A percentile compares a stretch with the other conserved stretches of the same genome.
Conservation (phyloP, 2,329 filamentous ascomycete genomes). For the Penicillium capsulatum region DNA sequence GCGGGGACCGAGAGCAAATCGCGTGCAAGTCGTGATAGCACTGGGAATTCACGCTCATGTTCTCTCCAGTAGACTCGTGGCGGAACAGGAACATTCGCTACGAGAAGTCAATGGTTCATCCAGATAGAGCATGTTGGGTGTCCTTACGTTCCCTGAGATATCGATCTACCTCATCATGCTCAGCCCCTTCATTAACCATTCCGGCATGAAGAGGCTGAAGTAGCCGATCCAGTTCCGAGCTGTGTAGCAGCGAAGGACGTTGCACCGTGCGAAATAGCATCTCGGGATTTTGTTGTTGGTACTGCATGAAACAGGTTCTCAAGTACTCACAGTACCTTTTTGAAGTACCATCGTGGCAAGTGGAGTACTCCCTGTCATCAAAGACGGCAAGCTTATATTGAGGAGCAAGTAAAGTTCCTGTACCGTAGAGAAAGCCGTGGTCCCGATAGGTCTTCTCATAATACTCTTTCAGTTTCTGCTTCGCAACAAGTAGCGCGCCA, state of each 20-base stretch:
- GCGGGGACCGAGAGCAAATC: no score
- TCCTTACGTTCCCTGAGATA: slow-evolving; percentile 4
- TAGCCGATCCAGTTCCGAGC: slow-evolving; percentile 3
- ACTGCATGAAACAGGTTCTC: slow-evolving; percentile 3
- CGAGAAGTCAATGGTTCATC: background rate
- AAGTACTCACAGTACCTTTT: slow-evolving; percentile 6
- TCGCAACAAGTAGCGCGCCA: no score
- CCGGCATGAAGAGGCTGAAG: background rate
- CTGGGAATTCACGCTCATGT: slow-evolving; percentile 5
- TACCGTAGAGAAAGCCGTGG: slow-evolving; percentile 5
- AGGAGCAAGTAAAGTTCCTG: slow-evolving; percentile 4
- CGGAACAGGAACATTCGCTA: slow-evolving; percentile 1
- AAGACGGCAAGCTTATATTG: slow-evolving; percentile 4
- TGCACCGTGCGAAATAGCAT: slow-evolving; percentile 2
- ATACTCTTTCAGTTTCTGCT: slow-evolving; percentile 2
- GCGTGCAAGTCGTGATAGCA: slow-evolving; percentile 7
- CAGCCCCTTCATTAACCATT: background rate
- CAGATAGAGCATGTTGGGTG: background rate
- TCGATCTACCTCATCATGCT: slow-evolving; percentile 4
- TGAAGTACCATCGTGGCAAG: slow-evolving; percentile 1
- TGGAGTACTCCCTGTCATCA: slow-evolving; percentile 3
- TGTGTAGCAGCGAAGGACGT: slow-evolving; percentile 1
- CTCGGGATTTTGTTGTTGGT: slow-evolving; percentile 3
- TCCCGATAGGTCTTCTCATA: slow-evolving; percentile 5
- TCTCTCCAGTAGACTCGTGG: no score